Conservation (phyloP, 306 rosid genomes). For the Mucuna pruriens region DNA sequence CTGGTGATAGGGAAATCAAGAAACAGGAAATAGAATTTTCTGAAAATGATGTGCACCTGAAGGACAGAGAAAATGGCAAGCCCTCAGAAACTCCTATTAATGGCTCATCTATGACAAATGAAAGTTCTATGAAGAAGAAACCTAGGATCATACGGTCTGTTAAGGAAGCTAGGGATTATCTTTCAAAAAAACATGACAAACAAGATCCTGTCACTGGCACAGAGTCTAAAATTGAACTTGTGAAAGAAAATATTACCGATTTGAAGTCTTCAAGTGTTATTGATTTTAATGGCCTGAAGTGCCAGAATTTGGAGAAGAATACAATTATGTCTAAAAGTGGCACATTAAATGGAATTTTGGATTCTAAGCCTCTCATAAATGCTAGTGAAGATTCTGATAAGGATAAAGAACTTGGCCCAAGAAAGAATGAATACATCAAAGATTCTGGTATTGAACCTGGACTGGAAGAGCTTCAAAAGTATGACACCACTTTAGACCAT, state of each 20-base stretch:
- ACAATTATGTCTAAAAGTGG: conserved; percentile 29
- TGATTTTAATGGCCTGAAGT: conserved; percentile 36
- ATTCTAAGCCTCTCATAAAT: conserved; percentile 42
- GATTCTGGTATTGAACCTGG: conserved; percentile 41
- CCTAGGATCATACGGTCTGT: conserved; percentile 77
- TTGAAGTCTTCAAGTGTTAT: conserved; percentile 44
- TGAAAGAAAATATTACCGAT: conserved; percentile 41
- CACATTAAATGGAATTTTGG: conserved; percentile 43
- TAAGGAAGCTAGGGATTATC: conserved; percentile 89
- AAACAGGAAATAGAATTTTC: conserved; percentile 39
- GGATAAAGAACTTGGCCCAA: conserved; percentile 42
- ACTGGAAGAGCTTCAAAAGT: conserved; percentile 45
- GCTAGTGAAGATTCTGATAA: conserved; percentile 47
- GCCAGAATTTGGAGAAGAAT: conserved; percentile 36
- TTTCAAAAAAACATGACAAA: conserved; percentile 57
- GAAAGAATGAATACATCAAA: conserved; percentile 34
- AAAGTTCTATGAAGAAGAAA: conserved; percentile 45
- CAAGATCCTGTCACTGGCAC: conserved; percentile 36
- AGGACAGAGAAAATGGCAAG: conserved; percentile 32
- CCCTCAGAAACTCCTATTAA: conserved; percentile 33
- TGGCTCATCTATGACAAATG: conserved; percentile 46
- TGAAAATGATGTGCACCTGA: conserved; percentile 31
- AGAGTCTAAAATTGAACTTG: conserved; percentile 35
- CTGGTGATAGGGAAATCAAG: conserved; percentile 39
- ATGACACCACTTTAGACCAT: conserved; percentile 46